A percentile compares a stretch with the other conserved stretches of the same genome.
These are phyloP conservation scores for Lachnellula hyalina DNA, from an alignment of 2,329 filamentous ascomycete genomes.

Conservation along the genomic window DNA sequence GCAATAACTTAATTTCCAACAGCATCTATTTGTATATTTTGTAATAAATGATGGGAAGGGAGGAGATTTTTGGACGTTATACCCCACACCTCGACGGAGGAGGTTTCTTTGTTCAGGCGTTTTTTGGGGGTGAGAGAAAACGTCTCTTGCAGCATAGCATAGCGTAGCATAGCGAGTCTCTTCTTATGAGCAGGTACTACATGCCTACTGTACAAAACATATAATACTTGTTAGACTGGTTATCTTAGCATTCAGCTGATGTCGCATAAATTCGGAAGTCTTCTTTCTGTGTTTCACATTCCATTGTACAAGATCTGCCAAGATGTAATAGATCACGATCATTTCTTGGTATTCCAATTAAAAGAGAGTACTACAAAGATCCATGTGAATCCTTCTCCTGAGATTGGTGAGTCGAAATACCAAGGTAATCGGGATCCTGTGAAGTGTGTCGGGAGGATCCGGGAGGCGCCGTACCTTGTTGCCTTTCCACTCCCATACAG, in stretches of 20 bases:
- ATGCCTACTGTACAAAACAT: no score
- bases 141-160: not conserved
- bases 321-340: not conserved
- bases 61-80: constrained; percentile 1
- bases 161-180: constrained; percentile 2
- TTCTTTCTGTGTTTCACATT: not conserved
- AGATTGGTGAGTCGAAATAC: not conserved
- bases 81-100: constrained; percentile 5
- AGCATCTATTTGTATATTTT: constrained; percentile 1
- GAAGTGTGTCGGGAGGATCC: not conserved
- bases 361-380: not conserved
- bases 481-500: not conserved
- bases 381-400: not conserved
- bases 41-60: constrained; percentile 2
- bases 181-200: not conserved
- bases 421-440: not conserved
- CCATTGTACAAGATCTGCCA: not conserved
- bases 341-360: not conserved
- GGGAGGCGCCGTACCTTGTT: not conserved
- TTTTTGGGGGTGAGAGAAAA: not conserved
- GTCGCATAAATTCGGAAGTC: not conserved
- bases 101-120: constrained; percentile 2
- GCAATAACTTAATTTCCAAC: not conserved
- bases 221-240: no score
- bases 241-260: not conserved